Base-by-base conservation (phyloP, 768 basidiomycete genomes). In the Lyophyllum decastes region DNA sequence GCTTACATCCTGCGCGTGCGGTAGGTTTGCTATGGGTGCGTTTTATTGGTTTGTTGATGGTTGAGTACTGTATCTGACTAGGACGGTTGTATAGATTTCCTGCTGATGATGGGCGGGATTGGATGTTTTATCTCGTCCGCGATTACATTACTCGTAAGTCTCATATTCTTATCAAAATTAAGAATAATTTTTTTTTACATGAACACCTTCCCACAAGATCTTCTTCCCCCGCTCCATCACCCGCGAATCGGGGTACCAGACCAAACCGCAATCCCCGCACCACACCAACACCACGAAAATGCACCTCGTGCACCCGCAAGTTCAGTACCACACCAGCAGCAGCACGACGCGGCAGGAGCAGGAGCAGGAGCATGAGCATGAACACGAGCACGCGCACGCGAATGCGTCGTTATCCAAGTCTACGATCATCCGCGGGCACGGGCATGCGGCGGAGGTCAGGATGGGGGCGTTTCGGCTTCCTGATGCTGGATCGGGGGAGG, bases 61-160 rank as follows among this genome's bases (percentile, higher is more conserved):
- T 3, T 19, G 40, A 2, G 35, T 12, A 12, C n/a, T 38, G 10
- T n/a, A 19, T 41, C 40, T 41, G 44, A 25, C 14, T 45, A 5
- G 17, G 41, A 12, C 24, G 22, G 22, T 45, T 17, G 25, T 17
- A 1, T 19, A 83, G 92, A 94, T 70, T 82, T 90, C 56, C 75
- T 92, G 10, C 71, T 87, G 46, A 86, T 90, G 83, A 63, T 87
- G 52, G 86, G 84, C 21, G 90, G 81, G 17, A 80, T 93, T 27
- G 91, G 91, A 14, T 87, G 87, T 63, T 85, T 92, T 65, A 78
- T 90, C 21, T 93, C 91, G 3, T 91, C 91, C 24, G 84, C 85
- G 17, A 89, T 93, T 22, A 94, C 92, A 3, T 78, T 94, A 30
- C 77, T 93, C 30, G 91, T 91, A 65, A 66, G 85, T 71, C 22